These are phyloP conservation scores for Ganoderma boninense DNA, from an alignment of 1,284 basidiomycete genomes.

Conservation along the genomic window DNA sequence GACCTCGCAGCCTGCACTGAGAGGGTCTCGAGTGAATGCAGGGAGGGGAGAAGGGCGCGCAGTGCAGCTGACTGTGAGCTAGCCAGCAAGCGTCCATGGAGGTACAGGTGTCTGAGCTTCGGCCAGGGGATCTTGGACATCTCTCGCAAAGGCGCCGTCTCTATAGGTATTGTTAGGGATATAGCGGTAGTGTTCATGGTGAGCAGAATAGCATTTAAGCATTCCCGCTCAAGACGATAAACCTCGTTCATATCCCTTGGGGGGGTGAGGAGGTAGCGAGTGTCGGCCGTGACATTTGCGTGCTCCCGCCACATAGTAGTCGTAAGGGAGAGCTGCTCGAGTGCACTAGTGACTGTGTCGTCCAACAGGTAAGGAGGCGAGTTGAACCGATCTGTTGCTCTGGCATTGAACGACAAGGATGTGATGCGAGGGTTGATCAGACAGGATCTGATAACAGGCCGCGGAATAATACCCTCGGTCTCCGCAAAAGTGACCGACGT, in stretches of 20 bases:
- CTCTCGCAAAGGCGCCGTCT: no score
- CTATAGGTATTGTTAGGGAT: no score
- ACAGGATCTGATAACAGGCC: neutral
- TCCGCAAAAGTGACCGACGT: neutral
- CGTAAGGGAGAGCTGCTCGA: neutral
- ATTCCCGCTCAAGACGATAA: neutral
- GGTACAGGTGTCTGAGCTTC: no score
- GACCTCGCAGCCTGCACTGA: no score
- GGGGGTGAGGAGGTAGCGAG: neutral
- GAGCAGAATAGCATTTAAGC: no score
- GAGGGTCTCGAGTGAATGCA: no score
- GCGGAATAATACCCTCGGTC: neutral
- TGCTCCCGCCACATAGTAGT: neutral
- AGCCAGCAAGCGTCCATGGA: no score
- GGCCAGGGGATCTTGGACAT: no score
- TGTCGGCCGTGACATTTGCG: neutral
- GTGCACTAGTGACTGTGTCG: neutral
- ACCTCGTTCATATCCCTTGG: neutral
- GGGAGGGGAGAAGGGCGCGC: no score
- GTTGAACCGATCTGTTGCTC: neutral
- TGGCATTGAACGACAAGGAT: neutral
- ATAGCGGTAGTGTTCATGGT: no score
- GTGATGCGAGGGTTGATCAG: neutral
- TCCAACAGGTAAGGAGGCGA: neutral
- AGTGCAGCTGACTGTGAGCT: no score